Conservation (phyloP, 2,329 filamentous ascomycete genomes). For the Zymoseptoria ardabiliae region DNA sequence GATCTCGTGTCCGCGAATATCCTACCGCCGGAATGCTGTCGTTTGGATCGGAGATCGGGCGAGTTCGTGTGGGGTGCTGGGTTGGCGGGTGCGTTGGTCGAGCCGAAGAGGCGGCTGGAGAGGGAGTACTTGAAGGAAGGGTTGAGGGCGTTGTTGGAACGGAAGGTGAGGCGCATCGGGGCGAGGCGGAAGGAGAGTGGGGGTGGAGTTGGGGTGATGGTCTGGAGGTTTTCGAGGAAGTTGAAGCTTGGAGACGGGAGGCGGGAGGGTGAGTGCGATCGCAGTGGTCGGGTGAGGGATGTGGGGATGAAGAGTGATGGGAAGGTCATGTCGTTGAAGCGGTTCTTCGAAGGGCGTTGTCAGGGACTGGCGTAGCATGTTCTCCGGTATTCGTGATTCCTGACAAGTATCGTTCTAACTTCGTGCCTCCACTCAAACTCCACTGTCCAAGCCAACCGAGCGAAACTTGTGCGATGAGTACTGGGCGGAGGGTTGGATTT, state of each 20-base stretch:
- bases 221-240: conserved; percentile 34
- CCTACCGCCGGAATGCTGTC: conserved; percentile 55
- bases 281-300: neutral
- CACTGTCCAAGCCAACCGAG: too few species aligned
- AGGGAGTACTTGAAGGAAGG: conserved; percentile 61
- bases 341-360: conserved; percentile 42
- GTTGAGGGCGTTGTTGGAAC: conserved; percentile 56
- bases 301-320: neutral
- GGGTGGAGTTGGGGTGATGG: conserved; percentile 35
- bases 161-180: conserved; percentile 31
- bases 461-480: too few species aligned
- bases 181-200: conserved; percentile 26
- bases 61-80: conserved; percentile 29
- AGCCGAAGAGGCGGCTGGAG: conserved; percentile 55
- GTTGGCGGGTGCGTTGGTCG: conserved; percentile 56
- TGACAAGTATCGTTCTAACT: too few species aligned
- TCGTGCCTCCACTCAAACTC: too few species aligned
- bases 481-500: too few species aligned
- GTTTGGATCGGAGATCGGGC: conserved; percentile 26
- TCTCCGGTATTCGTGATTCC: too few species aligned
- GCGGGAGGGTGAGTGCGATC: neutral
- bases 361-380: neutral
- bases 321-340: conserved; percentile 41
- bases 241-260: conserved; percentile 34
- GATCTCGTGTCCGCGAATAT: conserved; percentile 57